phyloP scores from a whole-genome alignment of 2,329 filamentous ascomycete species.

The Mycocentrospora acerina region DNA sequence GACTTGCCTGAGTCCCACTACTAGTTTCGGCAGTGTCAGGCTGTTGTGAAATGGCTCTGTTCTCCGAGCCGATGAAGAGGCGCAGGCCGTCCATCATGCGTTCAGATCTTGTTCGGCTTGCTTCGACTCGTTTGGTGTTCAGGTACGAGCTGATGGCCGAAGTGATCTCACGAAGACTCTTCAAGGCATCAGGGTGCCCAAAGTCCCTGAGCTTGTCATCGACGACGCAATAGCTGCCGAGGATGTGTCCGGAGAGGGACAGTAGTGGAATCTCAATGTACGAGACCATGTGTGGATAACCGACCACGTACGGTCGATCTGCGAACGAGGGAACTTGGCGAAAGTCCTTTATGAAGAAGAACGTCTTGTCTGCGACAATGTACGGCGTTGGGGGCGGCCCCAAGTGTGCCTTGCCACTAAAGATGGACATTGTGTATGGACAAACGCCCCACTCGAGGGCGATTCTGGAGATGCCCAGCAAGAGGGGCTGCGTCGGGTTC shows the following conservation, averaged over 20 bases:
- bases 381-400: constrained; percentile 3
- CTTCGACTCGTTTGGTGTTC: constrained; percentile 9
- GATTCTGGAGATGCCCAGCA: constrained; percentile 7
- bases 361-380: constrained; percentile 6
- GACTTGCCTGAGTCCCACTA: neutral
- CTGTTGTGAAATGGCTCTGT: neutral
- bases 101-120: constrained; percentile 7
- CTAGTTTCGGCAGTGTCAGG: neutral
- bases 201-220: constrained; percentile 9
- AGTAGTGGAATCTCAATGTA: constrained; percentile 10
- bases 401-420: constrained; percentile 3
- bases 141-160: constrained; percentile 10
- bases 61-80: constrained; percentile 7
- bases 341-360: constrained; percentile 10
- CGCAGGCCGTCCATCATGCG: constrained; percentile 13
- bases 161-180: constrained; percentile 5
- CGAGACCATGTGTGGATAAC: constrained; percentile 10
- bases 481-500: constrained; percentile 4
- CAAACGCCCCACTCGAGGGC: constrained; percentile 15
- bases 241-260: constrained; percentile 8
- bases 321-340: constrained; percentile 8
- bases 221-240: constrained; percentile 13
- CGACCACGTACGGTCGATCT: constrained; percentile 6
- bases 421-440: constrained; percentile 11
- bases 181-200: constrained; percentile 6